These are phyloP conservation scores for Penicillium soppii DNA, from an alignment of 495 filamentous ascomycete species.

Conservation along the genomic window DNA sequence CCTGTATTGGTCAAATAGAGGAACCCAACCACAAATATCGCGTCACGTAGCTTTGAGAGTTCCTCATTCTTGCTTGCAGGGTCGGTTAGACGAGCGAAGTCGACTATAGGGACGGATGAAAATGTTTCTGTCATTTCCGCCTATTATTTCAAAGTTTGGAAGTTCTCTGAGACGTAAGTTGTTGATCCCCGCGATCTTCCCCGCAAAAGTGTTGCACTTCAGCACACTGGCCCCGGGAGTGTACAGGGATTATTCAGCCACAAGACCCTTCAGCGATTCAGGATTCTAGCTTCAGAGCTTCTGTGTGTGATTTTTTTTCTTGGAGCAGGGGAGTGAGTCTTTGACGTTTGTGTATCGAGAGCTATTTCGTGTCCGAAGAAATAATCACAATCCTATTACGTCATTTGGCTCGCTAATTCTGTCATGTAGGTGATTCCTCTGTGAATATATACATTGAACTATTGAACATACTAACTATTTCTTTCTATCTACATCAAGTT, in stretches of 20 bases:
- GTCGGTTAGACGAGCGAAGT: conserved; percentile 64
- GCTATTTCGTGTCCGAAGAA: too few relatives aligned
- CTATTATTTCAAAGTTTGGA: not conserved
- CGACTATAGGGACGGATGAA: conserved; percentile 71
- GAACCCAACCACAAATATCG: conserved; percentile 88
- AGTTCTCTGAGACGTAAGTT: not conserved
- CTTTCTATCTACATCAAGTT: conserved; percentile 54
- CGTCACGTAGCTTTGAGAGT: conserved; percentile 68
- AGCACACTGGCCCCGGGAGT: not conserved
- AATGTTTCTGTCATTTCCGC: conserved; percentile 49
- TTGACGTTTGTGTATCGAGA: too few relatives aligned
- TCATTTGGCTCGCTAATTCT: not conserved
- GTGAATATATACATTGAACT: not conserved
- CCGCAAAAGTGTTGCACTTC: conserved; percentile 5
- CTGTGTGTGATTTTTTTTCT: too few relatives aligned
- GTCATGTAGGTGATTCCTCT: not conserved
- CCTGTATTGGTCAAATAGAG: conserved; percentile 88
- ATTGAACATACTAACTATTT: not conserved
- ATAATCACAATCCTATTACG: too few relatives aligned
- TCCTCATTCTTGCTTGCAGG: conserved; percentile 71
- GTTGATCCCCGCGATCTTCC: not conserved
- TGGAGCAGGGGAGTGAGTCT: too few relatives aligned
- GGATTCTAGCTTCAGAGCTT: not conserved
- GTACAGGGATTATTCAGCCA: conserved; percentile 3
- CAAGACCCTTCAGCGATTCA: not conserved